Evolutionary conservation across 495 filamentous ascomycete genomes (phyloP).

Genomic region (Annulohypoxylon stygium): DNA sequence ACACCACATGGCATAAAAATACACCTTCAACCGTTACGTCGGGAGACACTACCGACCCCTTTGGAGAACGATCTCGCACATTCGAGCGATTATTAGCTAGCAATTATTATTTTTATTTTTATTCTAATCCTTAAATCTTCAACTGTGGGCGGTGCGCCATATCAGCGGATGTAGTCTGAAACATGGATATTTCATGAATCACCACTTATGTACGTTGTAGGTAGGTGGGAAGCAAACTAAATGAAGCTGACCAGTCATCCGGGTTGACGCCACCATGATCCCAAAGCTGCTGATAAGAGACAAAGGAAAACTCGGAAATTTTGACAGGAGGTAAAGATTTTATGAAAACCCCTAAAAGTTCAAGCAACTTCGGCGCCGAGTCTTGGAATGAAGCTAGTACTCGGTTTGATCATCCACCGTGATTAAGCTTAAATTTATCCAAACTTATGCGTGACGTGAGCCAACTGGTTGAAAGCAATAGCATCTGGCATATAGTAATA

Average conservation of each 20-base stretch:
- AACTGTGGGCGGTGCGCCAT: not conserved
- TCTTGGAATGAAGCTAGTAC: constrained; percentile 1
- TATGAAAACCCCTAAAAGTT: not conserved
- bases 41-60: not conserved
- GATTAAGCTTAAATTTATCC: constrained; percentile 25
- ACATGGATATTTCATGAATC: constrained; percentile 15
- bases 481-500: constrained; percentile 13
- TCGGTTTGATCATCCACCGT: constrained; percentile 28
- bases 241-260: not conserved
- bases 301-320: not conserved
- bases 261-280: not conserved
- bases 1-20: constrained; percentile 4
- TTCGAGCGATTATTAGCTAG: not conserved
- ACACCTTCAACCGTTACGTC: constrained; percentile 6
- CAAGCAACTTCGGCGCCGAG: not conserved
- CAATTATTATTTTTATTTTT: not conserved
- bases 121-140: not conserved
- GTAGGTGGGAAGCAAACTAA: not conserved
- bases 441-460: not conserved
- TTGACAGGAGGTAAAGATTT: not conserved
- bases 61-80: not conserved
- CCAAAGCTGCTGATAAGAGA: too few relatives aligned
- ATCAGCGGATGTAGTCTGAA: constrained; percentile 3
- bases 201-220: not conserved
- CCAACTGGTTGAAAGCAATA: not conserved